Percentiles rank a stretch among this genome's conserved stretches.
These are phyloP conservation scores for Aspergillus arachidicola DNA, from an alignment of 2,329 filamentous ascomycete genomes.

Conservation along the genomic window DNA sequence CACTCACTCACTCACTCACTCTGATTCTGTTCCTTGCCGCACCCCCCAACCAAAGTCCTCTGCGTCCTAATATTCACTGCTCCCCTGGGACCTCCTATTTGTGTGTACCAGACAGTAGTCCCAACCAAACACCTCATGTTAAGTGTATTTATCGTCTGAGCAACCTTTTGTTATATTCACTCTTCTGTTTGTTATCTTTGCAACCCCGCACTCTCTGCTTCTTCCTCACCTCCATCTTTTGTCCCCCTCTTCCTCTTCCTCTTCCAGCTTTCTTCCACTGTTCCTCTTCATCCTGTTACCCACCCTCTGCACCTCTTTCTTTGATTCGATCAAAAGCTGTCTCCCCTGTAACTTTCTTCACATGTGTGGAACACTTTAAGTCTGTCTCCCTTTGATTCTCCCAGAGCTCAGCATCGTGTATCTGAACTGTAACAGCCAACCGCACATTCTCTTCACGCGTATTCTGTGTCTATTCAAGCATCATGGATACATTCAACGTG, in stretches of 20 bases:
- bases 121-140: neutral
- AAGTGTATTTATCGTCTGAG: neutral
- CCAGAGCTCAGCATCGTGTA: neutral
- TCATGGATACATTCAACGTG: slow-evolving; percentile 25
- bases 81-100: neutral
- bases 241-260: neutral
- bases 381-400: neutral
- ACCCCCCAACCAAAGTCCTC: neutral
- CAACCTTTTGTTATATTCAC: neutral
- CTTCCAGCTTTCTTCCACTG: neutral
- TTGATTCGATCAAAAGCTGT: neutral
- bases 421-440: neutral
- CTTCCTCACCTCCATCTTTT: neutral
- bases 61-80: neutral
- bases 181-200: neutral
- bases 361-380: neutral
- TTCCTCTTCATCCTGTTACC: neutral
- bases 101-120: neutral
- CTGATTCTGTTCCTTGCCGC: neutral
- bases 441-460: neutral
- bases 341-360: neutral
- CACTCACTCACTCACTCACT: neutral
- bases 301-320: neutral
- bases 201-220: neutral
- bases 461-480: neutral